Conservation (phyloP, 257 asterid genomes). For the Asclepias syriaca region DNA sequence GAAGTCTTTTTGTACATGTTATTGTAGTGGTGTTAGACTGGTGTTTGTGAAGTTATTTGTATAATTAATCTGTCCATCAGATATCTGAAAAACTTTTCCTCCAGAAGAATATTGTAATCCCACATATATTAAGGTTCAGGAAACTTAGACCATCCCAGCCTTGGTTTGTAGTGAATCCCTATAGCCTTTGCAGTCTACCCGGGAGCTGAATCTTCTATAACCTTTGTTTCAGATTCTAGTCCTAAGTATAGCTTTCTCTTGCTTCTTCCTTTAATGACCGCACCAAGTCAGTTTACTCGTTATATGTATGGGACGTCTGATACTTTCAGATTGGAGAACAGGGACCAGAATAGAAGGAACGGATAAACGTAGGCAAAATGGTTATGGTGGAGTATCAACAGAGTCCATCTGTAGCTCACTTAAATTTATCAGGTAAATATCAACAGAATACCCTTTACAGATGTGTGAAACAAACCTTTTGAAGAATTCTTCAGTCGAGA, state of each 20-base stretch:
- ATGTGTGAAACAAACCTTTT: no score
- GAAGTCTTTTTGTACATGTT: slow-evolving; percentile 11
- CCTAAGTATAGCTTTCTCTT: not conserved
- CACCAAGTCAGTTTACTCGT: not conserved
- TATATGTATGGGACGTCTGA: no score
- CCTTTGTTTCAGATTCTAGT: not conserved
- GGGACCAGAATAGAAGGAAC: no score
- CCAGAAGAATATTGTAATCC: not conserved
- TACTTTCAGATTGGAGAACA: no score
- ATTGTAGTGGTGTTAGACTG: not conserved
- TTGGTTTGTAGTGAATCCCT: not conserved
- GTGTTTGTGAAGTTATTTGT: not conserved
- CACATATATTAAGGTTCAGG: not conserved
- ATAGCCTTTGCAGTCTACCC: not conserved
- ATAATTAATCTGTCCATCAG: not conserved
- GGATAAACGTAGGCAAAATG: no score
- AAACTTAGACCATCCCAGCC: not conserved
- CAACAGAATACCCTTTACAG: no score
- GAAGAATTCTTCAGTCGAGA: no score
- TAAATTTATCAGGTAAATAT: no score
- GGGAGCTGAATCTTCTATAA: not conserved
- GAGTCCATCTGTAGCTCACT: no score
- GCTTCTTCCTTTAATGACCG: not conserved
- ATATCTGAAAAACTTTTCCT: not conserved
- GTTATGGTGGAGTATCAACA: no score